Evolutionary conservation across 352 stramenopile species (phyloP).

Genomic region (Phytophthora macrochlamydospora): DNA sequence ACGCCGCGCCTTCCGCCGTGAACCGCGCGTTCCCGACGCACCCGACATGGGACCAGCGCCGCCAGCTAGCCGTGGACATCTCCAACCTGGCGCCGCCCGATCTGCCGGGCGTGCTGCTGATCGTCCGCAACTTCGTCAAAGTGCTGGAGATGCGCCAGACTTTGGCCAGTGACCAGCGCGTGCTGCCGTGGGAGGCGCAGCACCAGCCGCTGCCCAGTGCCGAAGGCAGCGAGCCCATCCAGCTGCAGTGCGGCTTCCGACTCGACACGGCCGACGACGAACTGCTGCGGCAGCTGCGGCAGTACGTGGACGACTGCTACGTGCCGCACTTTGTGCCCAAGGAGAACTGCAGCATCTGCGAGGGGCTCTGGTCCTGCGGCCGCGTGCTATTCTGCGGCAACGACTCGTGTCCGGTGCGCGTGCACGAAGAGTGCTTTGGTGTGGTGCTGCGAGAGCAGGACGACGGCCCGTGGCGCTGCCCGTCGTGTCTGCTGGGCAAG

Average conservation of each 20-base stretch:
- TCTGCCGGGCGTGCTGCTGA: slow-evolving; percentile 62
- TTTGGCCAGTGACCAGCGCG: slow-evolving; percentile 24
- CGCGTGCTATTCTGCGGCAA: slow-evolving; percentile 72
- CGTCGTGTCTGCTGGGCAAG: slow-evolving; percentile 74
- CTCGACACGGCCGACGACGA: slow-evolving; percentile 60
- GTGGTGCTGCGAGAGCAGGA: slow-evolving; percentile 58
- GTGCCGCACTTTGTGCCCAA: slow-evolving; percentile 72
- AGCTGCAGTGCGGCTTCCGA: slow-evolving; percentile 67
- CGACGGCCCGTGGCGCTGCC: slow-evolving; percentile 75
- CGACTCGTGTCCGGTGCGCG: slow-evolving; percentile 60
- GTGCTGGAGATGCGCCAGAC: slow-evolving; percentile 37
- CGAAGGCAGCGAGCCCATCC: slow-evolving; percentile 24
- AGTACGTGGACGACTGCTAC: slow-evolving; percentile 84
- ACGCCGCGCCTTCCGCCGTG: slow-evolving; percentile 18
- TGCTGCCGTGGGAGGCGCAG: slow-evolving; percentile 30
- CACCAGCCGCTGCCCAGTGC: slow-evolving; percentile 8
- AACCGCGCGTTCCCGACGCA: slow-evolving; percentile 27
- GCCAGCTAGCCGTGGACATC: slow-evolving; percentile 67
- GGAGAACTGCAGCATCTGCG: slow-evolving; percentile 82
- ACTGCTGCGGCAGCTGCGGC: slow-evolving; percentile 61
- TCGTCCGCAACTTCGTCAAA: slow-evolving; percentile 52
- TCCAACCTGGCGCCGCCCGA: slow-evolving; percentile 71
- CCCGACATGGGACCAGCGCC: slow-evolving; percentile 75
- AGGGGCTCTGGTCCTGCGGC: slow-evolving; percentile 82
- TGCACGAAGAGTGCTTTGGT: slow-evolving; percentile 88